These are phyloP conservation scores for Phaseolus lunatus DNA, from an alignment of 306 rosid species.

Conservation along the genomic window DNA sequence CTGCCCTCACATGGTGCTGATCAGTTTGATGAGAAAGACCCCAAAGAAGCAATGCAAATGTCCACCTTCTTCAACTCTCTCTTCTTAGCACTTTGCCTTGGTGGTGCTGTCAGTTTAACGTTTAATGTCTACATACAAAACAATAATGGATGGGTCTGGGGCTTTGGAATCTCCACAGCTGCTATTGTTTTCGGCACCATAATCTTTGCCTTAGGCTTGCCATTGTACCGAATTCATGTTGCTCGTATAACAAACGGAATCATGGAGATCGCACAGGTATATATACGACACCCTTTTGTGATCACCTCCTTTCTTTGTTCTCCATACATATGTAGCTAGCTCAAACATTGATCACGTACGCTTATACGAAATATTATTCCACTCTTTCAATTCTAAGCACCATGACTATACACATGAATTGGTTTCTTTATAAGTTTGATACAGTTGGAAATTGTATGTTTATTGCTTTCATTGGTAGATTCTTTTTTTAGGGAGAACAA, in stretches of 20 bases:
- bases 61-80: conserved; percentile 80
- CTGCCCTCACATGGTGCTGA: conserved; percentile 95
- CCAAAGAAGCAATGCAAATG: conserved; percentile 74
- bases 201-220: conserved; percentile 67
- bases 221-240: conserved; percentile 69
- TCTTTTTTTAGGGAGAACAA: too few relatives aligned
- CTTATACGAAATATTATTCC: too few relatives aligned
- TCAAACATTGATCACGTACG: too few relatives aligned
- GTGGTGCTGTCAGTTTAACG: conserved; percentile 73
- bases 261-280: conserved; percentile 68
- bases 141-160: conserved; percentile 86
- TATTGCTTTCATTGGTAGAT: too few relatives aligned
- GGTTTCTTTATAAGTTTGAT: too few relatives aligned
- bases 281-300: background rate
- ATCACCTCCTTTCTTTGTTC: too few relatives aligned
- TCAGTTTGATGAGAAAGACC: conserved; percentile 81
- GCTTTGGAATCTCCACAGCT: conserved; percentile 66
- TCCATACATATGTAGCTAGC: too few relatives aligned
- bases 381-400: too few relatives aligned
- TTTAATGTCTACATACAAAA: conserved; percentile 71
- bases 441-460: too few relatives aligned
- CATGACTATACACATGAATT: too few relatives aligned
- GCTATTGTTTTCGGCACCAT: conserved; percentile 56
- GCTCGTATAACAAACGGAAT: conserved; percentile 57
- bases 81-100: conserved; percentile 66